Conservation (phyloP, 441 rosid species). For the Biscutella laevigata region DNA sequence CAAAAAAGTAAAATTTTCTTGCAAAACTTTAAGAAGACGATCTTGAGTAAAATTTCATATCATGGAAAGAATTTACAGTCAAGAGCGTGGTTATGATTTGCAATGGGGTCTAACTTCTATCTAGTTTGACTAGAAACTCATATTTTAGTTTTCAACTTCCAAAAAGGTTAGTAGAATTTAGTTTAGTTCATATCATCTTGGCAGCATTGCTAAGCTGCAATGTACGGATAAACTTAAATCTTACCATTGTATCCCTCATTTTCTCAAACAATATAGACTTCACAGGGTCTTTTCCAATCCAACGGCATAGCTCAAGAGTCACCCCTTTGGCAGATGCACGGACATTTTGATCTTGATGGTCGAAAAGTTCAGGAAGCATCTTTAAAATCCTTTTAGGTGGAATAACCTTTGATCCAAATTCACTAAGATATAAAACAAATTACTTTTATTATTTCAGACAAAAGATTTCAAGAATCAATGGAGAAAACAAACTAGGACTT, state of each 20-base stretch:
- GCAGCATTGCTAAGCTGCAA: conserved; percentile 12
- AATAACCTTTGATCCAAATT: conserved; percentile 88
- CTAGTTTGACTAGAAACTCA: conserved; percentile 6
- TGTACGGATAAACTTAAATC: conserved; percentile 4
- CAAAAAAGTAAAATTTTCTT: background rate
- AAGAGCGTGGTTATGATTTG: conserved; percentile 5
- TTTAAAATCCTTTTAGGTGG: conserved; percentile 92
- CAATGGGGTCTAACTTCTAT: background rate
- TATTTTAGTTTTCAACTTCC: conserved; percentile 11
- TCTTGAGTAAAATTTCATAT: background rate
- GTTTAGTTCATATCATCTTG: background rate
- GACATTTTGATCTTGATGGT: conserved; percentile 98
- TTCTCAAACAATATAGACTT: conserved; percentile 96
- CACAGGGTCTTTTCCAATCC: conserved; percentile 99
- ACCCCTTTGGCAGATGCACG: conserved; percentile 96
- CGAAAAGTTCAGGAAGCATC: conserved; percentile 99
- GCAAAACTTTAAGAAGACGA: background rate
- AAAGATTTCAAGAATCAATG: conserved; percentile 12
- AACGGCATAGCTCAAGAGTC: conserved; percentile 97
- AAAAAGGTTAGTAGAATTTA: background rate
- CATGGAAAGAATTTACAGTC: conserved; percentile 7
- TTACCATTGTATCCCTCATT: conserved; percentile 99
- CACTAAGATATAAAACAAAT: conserved; percentile 43
- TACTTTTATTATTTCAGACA: conserved; percentile 2
- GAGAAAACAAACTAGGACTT: conserved; percentile 12